Evolutionary conservation across 2,329 filamentous ascomycete species (phyloP), one percentile per base, ranked within the genome.

Genomic region (Bipolaris gigantea): DNA sequence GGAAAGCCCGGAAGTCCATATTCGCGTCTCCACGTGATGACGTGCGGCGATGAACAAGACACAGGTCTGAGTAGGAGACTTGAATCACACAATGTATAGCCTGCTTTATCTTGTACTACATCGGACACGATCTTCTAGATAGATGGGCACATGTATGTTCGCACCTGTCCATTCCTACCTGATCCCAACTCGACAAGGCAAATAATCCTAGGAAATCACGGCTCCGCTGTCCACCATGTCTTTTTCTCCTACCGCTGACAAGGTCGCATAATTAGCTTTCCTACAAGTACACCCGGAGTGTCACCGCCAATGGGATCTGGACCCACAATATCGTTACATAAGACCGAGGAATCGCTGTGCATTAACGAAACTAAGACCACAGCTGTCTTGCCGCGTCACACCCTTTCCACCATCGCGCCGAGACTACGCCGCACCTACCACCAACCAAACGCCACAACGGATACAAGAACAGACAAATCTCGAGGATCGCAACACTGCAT

Each of bases 21-120:
- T 50, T 54, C 54, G 46, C 45, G 46, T 54, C 43, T 43, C 48
- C 51, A 54, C 48, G 51, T 54, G 51, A 54, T 50, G 47, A 32
- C 47, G 47, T 49, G 47, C 32, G 13, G 32, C 5, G 9, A 35
- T 23, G 27, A 36, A 13, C 23, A 13, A 9, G 33, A 13, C 21
- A 25, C 33, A 25, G 25, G 7, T 19, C 25, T 33, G 2, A 11
- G 25, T 25, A 45, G 13, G 23, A 35, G 18, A 23, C 33, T 11
- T n/a, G n/a, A 15, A 25, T 35, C 21, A 34, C 23, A 16, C 18
- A 5, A 19, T 5, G 27, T 25, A 9, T 11, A 8, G 13, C n/a
- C 19, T 46, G 23, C 33, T 16, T 36, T 30, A 4, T 30, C 27
- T 5, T 5, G n/a, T 23, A 25, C 33, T 35, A 36, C 6, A 36